These are phyloP conservation scores for Globisporangium spinosum DNA, from an alignment of 352 stramenopile genomes.

Conservation along the genomic window DNA sequence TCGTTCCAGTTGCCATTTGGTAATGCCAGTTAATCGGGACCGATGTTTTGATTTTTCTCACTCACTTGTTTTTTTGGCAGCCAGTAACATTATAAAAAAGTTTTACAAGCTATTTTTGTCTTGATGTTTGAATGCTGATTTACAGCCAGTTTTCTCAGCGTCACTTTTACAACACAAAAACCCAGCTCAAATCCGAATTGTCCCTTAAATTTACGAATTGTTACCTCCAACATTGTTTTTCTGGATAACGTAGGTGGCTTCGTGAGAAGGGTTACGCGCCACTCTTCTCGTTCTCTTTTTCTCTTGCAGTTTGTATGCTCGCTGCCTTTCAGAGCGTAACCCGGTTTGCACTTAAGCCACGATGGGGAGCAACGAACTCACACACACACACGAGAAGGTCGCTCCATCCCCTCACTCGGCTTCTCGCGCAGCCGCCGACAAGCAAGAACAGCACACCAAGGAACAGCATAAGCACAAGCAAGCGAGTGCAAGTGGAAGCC, in stretches of 20 bases:
- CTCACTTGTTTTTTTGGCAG: background rate
- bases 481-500: background rate
- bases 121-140: background rate
- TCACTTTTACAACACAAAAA: background rate
- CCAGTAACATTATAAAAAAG: background rate
- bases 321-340: background rate
- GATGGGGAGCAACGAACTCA: constrained; percentile 4
- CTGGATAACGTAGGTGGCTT: background rate
- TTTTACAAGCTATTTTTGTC: background rate
- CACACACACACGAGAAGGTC: background rate
- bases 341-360: constrained; percentile 8
- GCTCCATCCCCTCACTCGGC: constrained; percentile 10
- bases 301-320: constrained; percentile 6
- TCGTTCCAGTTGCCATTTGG: no score
- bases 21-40: no score
- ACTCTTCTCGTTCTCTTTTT: background rate
- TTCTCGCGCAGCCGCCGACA: constrained; percentile 4
- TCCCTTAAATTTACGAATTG: background rate
- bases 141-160: background rate
- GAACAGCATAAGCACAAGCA: background rate
- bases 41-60: background rate
- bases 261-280: constrained; percentile 2
- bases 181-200: background rate
- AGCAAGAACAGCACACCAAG: background rate
- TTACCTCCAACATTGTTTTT: background rate